Percentiles rank a stretch among this genome's conserved stretches.
Conservation (phyloP, 2,329 filamentous ascomycete genomes). For the Neobulgaria alba region DNA sequence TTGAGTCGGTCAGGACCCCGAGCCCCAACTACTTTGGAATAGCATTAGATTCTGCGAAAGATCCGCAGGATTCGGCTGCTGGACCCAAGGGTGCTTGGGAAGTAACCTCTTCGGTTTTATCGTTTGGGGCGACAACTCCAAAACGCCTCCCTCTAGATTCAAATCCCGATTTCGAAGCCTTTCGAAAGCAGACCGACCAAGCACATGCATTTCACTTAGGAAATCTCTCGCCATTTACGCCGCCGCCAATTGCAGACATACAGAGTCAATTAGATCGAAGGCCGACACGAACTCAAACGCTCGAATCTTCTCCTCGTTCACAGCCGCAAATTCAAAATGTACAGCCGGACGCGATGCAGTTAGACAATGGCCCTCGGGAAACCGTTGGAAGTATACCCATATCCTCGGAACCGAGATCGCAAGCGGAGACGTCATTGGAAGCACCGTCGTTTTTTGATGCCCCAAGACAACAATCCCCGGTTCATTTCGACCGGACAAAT, state of each 20-base stretch:
- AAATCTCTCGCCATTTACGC: conserved; percentile 38
- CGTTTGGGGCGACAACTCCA: conserved; percentile 59
- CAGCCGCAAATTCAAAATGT: conserved; percentile 10
- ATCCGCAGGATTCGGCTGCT: conserved; percentile 54
- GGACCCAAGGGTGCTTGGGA: conserved; percentile 68
- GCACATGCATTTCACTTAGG: conserved; percentile 45
- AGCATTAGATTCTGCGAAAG: conserved; percentile 50
- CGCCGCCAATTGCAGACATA: conserved; percentile 20
- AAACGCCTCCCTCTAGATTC: conserved; percentile 63
- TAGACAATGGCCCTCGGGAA: conserved; percentile 26
- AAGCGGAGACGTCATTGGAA: conserved; percentile 6
- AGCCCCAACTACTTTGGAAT: conserved; percentile 89
- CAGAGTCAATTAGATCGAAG: conserved; percentile 19
- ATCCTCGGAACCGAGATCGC: background rate
- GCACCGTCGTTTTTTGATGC: conserved; percentile 32
- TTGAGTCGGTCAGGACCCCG: conserved; percentile 34
- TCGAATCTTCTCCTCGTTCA: conserved; percentile 20
- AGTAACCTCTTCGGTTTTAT: conserved; percentile 60
- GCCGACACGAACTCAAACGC: conserved; percentile 15
- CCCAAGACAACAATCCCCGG: conserved; percentile 40
- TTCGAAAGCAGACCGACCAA: conserved; percentile 63
- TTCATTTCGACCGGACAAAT: conserved; percentile 30
- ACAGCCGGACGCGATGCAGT: conserved; percentile 31
- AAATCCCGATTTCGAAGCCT: conserved; percentile 76
- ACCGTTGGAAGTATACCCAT: too few relatives aligned